These are phyloP conservation scores for Pseudocercospora cruenta DNA, from an alignment of 2,329 filamentous ascomycete species.

Conservation along the genomic window DNA sequence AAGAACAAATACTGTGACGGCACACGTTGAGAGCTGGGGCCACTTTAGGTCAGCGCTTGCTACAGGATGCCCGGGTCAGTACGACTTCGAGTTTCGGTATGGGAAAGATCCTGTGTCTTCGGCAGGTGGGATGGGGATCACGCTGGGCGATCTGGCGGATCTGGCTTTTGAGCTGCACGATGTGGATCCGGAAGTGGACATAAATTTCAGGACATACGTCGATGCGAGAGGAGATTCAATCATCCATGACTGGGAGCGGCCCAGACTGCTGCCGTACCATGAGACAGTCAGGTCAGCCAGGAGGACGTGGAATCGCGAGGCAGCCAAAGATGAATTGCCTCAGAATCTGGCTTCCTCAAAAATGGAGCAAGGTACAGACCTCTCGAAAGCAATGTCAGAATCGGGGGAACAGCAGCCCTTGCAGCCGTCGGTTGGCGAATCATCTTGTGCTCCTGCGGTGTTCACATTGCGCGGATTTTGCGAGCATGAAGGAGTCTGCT, in stretches of 20 bases:
- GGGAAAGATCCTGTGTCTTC: neutral
- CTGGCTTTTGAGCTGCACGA: neutral
- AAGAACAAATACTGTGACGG: neutral
- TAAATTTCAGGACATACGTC: neutral
- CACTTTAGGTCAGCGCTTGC: neutral
- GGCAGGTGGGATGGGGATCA: neutral
- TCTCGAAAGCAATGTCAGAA: too few relatives aligned
- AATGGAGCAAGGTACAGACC: too few relatives aligned
- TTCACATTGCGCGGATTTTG: too few relatives aligned
- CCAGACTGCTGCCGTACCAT: neutral
- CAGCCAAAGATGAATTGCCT: neutral
- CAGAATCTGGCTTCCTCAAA: too few relatives aligned
- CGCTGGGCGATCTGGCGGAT: neutral
- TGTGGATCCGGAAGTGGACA: neutral
- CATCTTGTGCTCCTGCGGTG: too few relatives aligned
- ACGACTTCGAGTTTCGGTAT: neutral
- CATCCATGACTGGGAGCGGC: neutral
- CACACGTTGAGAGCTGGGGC: neutral
- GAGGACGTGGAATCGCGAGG: neutral
- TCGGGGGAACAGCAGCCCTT: too few relatives aligned
- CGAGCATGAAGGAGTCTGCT: too few relatives aligned
- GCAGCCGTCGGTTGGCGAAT: too few relatives aligned
- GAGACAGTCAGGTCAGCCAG: neutral
- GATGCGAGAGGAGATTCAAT: neutral
- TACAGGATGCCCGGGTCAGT: neutral